Base-by-base conservation (phyloP, 1,284 basidiomycete genomes). In the Peniophora sp. region DNA sequence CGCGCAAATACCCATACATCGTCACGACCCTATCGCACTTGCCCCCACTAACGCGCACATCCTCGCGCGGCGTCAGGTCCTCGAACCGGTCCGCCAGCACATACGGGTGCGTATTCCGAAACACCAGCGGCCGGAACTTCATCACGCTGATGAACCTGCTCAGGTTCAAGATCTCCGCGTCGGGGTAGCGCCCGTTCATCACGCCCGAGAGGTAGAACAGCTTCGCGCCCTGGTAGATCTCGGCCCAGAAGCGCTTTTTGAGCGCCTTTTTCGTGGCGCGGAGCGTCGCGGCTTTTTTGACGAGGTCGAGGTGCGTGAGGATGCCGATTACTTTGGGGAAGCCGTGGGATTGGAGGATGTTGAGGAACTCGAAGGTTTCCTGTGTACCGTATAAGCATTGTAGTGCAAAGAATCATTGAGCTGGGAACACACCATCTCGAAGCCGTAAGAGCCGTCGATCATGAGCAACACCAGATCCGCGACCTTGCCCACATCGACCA, bases 231-330 rank as follows among this genome's bases (percentile, higher is more conserved):
- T 95, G 90, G 68, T 98, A 98, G 15, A 99, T 97, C 68, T 99
- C 97, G 0, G 96, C 94, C 96, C 97, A 99, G 73, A 99, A 99
- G n/a, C 97, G 90, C 66, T 93, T 96, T 71, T 99, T 99, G 45
- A 99, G 80, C 0, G 86, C 72, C 65, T 97, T 98, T 74, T 99
- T 99, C 49, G 93, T 95, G 47, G 85, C 84, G 54, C 88, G 90
- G 47, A 98, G 81, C 1, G 85, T 88, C 1, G 88, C 79, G 6
- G 88, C 79, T 65, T 95, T 97, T 75, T 97, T 97, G 63, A 99
- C 92, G 54, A 99, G 84, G 68, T 99, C 97, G 44, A 99, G 81
- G 66, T 99, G 97, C 20, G 94, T 91, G 42, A 99, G 84, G 50
- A 99, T 73, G 53, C 96, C 96, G 55, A 99, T 94, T 61, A 99